Evolutionary conservation across 2,329 filamentous ascomycete species (phyloP).

Genomic region (Ophiostoma australiae): DNA sequence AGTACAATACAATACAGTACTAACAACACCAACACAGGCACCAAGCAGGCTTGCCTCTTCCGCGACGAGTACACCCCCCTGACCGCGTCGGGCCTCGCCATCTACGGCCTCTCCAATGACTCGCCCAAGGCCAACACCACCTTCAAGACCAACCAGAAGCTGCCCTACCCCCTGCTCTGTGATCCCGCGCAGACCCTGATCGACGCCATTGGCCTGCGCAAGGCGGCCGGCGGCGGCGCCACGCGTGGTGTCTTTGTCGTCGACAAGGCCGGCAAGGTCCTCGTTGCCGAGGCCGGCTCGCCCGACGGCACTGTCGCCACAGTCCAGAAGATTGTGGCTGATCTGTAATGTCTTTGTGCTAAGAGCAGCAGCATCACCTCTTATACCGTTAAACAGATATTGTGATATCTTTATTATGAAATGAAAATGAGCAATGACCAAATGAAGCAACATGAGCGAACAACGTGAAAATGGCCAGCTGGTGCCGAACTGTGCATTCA

Average conservation of each 20-base stretch:
- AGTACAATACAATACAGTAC: too few species aligned
- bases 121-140: conserved; percentile 85
- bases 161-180: conserved; percentile 84
- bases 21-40: conserved; percentile 56
- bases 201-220: conserved; percentile 81
- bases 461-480: background rate
- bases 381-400: background rate
- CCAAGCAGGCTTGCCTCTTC: conserved; percentile 88
- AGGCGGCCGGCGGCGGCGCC: conserved; percentile 67
- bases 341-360: conserved; percentile 3
- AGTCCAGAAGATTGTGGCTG: conserved; percentile 63
- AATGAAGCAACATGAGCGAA: background rate
- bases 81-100: conserved; percentile 71
- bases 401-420: background rate
- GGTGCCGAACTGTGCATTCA: too few species aligned
- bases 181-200: conserved; percentile 73
- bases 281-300: conserved; percentile 68
- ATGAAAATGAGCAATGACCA: background rate
- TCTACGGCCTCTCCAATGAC: conserved; percentile 87
- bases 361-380: background rate
- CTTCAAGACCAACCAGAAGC: conserved; percentile 86
- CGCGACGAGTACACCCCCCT: conserved; percentile 76
- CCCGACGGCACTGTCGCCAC: conserved; percentile 72
- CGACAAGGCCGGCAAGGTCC: conserved; percentile 68
- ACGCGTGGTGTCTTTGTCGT: conserved; percentile 84